These are phyloP conservation scores for Melaleuca alternifolia DNA, from an alignment of 345 rosid genomes.

Conservation along the genomic window DNA sequence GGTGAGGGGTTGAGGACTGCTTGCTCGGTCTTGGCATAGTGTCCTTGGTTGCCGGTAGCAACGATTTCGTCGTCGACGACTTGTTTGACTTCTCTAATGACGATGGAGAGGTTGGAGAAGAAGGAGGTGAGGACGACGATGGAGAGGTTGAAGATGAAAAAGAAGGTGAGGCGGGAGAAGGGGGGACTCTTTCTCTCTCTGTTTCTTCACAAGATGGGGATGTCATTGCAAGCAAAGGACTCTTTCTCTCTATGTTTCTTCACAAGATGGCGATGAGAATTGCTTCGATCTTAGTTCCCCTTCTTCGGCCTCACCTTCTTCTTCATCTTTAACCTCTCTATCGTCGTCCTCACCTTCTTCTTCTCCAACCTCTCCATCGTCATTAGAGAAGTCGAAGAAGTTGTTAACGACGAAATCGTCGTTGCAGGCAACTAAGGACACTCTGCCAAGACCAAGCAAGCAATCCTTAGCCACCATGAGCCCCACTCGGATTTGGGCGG, in stretches of 20 bases:
- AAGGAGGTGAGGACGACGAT: not conserved
- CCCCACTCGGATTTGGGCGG: no score
- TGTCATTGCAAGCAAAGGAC: no score
- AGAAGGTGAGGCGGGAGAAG: not conserved
- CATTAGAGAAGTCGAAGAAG: slow-evolving; percentile 27
- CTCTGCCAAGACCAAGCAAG: not conserved
- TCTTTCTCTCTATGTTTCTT: no score
- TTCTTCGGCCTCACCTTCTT: not conserved
- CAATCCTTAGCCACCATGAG: not conserved
- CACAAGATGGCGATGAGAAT: not conserved
- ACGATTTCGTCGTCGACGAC: slow-evolving; percentile 29
- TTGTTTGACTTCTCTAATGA: slow-evolving; percentile 29
- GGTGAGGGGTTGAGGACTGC: not conserved
- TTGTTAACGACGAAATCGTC: slow-evolving; percentile 32
- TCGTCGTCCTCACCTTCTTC: not conserved
- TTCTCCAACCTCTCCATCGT: slow-evolving; percentile 2
- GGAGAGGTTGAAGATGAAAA: no score
- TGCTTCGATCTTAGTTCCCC: not conserved
- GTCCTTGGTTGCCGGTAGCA: not conserved
- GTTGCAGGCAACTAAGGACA: not conserved
- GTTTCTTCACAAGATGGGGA: not conserved
- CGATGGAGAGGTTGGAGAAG: slow-evolving; percentile 5
- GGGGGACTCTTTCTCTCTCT: not conserved
- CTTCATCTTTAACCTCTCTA: no score
- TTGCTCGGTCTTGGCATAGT: not conserved